Conservation (phyloP, 768 basidiomycete genomes). For the Serendipita sp. region DNA sequence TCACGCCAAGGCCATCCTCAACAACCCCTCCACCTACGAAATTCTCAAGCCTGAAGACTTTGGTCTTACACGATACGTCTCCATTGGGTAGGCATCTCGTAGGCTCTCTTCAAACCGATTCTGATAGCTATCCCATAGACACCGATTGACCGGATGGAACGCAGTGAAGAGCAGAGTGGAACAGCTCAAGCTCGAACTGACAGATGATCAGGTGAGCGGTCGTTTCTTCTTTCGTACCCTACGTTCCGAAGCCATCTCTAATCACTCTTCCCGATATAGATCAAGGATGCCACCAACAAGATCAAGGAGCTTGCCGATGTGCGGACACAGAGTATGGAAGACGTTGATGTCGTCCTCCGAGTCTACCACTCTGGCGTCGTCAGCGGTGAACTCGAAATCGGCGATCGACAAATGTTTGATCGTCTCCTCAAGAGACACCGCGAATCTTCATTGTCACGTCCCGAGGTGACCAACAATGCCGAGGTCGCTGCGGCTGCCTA, state of each 20-base stretch:
- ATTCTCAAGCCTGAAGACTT: conserved; percentile 99
- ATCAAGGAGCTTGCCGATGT: conserved; percentile 99
- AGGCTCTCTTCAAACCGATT: background rate
- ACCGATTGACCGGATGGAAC: conserved; percentile 96
- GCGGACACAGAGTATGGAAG: conserved; percentile 96
- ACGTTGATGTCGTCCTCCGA: conserved; percentile 91
- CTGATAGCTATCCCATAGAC: conserved; percentile 27
- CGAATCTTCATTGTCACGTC: conserved; percentile 16
- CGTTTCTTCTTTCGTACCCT: background rate
- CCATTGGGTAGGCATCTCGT: conserved; percentile 53
- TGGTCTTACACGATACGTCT: conserved; percentile 92
- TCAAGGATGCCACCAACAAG: conserved; percentile 98
- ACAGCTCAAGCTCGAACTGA: conserved; percentile 79
- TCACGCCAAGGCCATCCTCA: conserved; percentile 98
- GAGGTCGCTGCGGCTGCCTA: background rate
- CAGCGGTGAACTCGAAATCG: conserved; percentile 79
- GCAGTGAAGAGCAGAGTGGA: conserved; percentile 99
- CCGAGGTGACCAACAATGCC: background rate
- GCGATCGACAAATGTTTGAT: conserved; percentile 87
- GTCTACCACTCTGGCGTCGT: conserved; percentile 91
- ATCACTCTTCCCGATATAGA: conserved; percentile 23
- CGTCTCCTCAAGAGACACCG: conserved; percentile 69
- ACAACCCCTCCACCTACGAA: conserved; percentile 98
- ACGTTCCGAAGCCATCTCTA: background rate
- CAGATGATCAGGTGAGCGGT: conserved; percentile 63